phyloP scores from a whole-genome alignment of 139 green algal species.

The Ulvella scutata region DNA sequence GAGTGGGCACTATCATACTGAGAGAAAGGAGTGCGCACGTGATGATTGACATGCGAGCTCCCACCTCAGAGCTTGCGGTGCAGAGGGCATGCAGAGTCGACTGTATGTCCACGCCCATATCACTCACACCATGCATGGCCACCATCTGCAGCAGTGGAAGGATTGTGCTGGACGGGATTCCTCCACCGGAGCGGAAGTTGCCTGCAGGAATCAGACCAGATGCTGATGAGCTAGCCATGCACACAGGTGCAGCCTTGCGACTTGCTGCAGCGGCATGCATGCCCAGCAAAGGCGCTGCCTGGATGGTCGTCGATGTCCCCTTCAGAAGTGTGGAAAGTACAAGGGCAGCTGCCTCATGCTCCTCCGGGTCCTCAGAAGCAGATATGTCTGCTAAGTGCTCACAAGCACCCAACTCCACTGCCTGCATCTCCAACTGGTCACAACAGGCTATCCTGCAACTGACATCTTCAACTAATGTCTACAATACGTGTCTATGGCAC shows the following conservation, averaged over 20 bases:
- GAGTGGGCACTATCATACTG: too few relatives aligned
- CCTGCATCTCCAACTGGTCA: too few relatives aligned
- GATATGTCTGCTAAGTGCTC: not conserved
- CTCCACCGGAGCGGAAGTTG: not conserved
- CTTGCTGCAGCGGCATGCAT: not conserved
- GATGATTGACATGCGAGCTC: too few relatives aligned
- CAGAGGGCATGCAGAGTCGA: not conserved
- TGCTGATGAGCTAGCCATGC: not conserved
- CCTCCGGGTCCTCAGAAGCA: not conserved
- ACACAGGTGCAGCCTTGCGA: not conserved
- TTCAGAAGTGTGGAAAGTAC: not conserved
- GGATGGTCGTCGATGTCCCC: not conserved
- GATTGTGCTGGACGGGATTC: constrained; percentile 1
- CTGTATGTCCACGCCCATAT: not conserved
- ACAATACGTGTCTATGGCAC: too few relatives aligned
- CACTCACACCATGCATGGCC: not conserved
- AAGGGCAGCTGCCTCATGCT: not conserved
- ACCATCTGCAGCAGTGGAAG: not conserved
- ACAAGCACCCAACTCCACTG: not conserved
- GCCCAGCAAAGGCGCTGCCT: not conserved
- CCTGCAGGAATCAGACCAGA: not conserved
- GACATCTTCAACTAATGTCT: too few relatives aligned
- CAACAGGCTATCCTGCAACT: too few relatives aligned
- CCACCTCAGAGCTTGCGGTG: too few relatives aligned
- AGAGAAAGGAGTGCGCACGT: too few relatives aligned